Evolutionary conservation across 495 filamentous ascomycete species (phyloP).

Genomic region (Xylaria scruposa): DNA sequence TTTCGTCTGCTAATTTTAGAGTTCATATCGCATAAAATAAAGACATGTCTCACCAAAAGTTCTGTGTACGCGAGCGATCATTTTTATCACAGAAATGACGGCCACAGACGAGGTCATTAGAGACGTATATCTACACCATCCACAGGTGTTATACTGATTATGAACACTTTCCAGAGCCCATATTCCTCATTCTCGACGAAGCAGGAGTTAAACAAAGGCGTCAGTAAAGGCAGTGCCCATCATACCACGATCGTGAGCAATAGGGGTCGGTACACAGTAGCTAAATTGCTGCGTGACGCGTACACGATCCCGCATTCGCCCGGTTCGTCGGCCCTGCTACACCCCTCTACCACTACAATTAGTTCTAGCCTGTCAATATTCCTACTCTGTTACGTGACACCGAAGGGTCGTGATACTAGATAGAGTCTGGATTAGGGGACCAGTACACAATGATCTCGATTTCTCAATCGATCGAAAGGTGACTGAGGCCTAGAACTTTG

Average conservation of each 20-base stretch:
- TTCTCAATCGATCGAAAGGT: background rate
- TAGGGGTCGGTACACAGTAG: background rate
- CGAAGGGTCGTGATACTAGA: background rate
- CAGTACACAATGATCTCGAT: background rate
- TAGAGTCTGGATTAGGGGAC: background rate
- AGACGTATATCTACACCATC: background rate
- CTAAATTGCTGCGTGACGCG: too few relatives aligned
- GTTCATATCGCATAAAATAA: background rate
- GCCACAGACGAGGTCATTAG: too few relatives aligned
- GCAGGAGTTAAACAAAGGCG: background rate
- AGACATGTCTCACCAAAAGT: background rate
- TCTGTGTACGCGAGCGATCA: background rate
- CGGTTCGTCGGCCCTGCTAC: background rate
- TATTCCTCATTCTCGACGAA: background rate
- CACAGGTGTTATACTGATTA: background rate
- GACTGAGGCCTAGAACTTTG: background rate
- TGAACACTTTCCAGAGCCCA: background rate
- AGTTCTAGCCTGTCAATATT: background rate
- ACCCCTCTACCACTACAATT: background rate
- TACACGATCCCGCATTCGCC: slow-evolving; percentile 8
- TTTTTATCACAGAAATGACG: background rate
- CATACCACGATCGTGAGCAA: background rate
- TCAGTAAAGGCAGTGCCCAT: background rate
- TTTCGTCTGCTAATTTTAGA: background rate
- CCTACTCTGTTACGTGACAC: background rate